These are phyloP conservation scores for Coriaria nepalensis DNA, from an alignment of 306 rosid species.

Conservation along the genomic window DNA sequence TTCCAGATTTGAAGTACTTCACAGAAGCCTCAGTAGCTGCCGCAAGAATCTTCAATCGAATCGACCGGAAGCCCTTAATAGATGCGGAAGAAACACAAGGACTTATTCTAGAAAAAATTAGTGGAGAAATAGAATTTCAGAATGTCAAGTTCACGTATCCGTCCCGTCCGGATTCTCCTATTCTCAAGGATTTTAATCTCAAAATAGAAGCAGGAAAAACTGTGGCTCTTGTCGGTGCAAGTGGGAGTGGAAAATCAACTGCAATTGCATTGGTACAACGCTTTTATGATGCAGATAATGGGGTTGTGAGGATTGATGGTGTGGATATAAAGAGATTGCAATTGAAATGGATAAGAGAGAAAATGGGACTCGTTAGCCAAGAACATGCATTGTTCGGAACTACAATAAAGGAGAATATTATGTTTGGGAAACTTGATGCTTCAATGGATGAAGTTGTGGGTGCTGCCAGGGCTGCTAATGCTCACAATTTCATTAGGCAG, in stretches of 20 bases:
- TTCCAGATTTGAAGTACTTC: constrained; percentile 85
- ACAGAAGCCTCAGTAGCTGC: constrained; percentile 82
- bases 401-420: constrained; percentile 63
- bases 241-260: constrained; percentile 93
- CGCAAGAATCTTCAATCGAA: constrained; percentile 49
- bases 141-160: constrained; percentile 67
- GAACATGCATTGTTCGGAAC: constrained; percentile 96
- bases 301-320: constrained; percentile 56
- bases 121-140: constrained; percentile 52
- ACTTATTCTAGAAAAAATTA: constrained; percentile 29
- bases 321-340: constrained; percentile 52
- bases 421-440: constrained; percentile 86
- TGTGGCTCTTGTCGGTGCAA: constrained; percentile 83
- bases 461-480: constrained; percentile 81
- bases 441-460: constrained; percentile 67
- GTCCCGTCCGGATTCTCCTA: constrained; percentile 52
- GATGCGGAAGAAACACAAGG: constrained; percentile 63
- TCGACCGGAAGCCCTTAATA: constrained; percentile 50
- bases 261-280: constrained; percentile 74
- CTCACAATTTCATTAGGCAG: constrained; percentile 80
- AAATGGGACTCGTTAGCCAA: constrained; percentile 95
- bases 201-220: constrained; percentile 71
- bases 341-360: constrained; percentile 65
- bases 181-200: constrained; percentile 62
- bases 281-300: constrained; percentile 67